Conservation (phyloP, 2,329 filamentous ascomycete species). For the Botrytis aclada region DNA sequence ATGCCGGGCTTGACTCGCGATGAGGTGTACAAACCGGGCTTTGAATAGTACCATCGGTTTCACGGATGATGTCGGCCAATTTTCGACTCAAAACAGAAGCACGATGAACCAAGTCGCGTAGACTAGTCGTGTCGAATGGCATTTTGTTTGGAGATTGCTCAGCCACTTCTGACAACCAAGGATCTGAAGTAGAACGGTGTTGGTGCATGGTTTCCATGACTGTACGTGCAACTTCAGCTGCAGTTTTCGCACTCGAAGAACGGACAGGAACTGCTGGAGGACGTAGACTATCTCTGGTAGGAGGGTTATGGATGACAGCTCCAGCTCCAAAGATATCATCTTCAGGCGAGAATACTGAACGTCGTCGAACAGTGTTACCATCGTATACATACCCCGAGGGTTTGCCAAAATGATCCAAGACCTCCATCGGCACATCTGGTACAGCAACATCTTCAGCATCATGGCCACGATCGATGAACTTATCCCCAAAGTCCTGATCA, state of each 20-base stretch:
- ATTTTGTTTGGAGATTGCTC: conserved; percentile 47
- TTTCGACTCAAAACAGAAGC: conserved; percentile 58
- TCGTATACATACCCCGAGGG: conserved; percentile 45
- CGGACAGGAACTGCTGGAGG: conserved; percentile 29
- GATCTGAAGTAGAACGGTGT: conserved; percentile 46
- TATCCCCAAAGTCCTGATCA: conserved; percentile 43
- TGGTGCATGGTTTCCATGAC: conserved; percentile 64
- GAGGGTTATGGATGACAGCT: conserved; percentile 25
- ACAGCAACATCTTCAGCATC: conserved; percentile 45
- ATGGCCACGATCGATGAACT: conserved; percentile 43
- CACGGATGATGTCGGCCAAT: conserved; percentile 58
- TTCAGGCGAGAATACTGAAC: conserved; percentile 63
- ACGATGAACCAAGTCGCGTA: conserved; percentile 63
- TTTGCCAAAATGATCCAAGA: conserved; percentile 28
- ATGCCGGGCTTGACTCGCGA: conserved; percentile 61
- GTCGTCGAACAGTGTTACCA: conserved; percentile 50
- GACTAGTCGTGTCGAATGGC: conserved; percentile 66
- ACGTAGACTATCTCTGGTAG: conserved; percentile 40
- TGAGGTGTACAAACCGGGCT: conserved; percentile 52
- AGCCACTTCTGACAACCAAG: conserved; percentile 33
- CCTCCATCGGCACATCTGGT: conserved; percentile 49
- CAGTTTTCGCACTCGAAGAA: conserved; percentile 35
- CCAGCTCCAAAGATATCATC: conserved; percentile 60
- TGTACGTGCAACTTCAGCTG: conserved; percentile 53
- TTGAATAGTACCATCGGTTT: conserved; percentile 54